Base-by-base conservation (phyloP, 2,329 filamentous ascomycete species). In the Hymenoscyphus linearis region DNA sequence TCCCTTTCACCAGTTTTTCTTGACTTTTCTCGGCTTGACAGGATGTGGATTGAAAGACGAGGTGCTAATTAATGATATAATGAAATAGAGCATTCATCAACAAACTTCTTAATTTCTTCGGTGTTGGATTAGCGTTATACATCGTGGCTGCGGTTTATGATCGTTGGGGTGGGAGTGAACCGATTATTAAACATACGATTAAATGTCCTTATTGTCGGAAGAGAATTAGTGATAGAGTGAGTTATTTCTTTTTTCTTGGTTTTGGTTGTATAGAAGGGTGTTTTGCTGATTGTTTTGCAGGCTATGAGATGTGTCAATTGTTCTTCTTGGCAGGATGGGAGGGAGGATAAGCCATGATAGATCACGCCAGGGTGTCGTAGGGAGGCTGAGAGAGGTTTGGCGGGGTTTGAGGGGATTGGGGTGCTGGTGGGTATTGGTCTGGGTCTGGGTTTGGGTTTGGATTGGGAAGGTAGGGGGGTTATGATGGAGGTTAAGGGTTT, bases 161-260 rank as follows among this genome's bases (percentile, higher is more conserved):
- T 67, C 78, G 64, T 70, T 85, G 16, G 12, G 61, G 58, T 22
- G 56, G 57, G 84, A 78, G 81, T 12, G 87, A 90, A 58, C 82
- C 84, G 14, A 87, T 91, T 65, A 88, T 91, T 72, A 90, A 90
- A 76, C 84, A 82, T 66, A 84, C 82, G 27, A 79, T 85, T 58
- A 88, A 85, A 74, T 91, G 88, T 75, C 82, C 77, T 69, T 91
- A 87, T 69, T 89, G 87, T 70, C 78, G 80, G 62, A 85, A 86
- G 73, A 76, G 75, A 26, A 84, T 89, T 61, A 86, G 81, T 67
- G 80, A 83, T 57, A 85, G 86, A 80, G 86, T 85, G 60, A 68
- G 77, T 63, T 26, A 7, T 2, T 16, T 27, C 44, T 22, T 18
- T 2, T 58, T 50, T 34, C 25, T 40, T 53, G 9, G 18, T 16